Evolutionary conservation across 495 filamentous ascomycete genomes (phyloP).

Genomic region (Articulospora tetracladia): DNA sequence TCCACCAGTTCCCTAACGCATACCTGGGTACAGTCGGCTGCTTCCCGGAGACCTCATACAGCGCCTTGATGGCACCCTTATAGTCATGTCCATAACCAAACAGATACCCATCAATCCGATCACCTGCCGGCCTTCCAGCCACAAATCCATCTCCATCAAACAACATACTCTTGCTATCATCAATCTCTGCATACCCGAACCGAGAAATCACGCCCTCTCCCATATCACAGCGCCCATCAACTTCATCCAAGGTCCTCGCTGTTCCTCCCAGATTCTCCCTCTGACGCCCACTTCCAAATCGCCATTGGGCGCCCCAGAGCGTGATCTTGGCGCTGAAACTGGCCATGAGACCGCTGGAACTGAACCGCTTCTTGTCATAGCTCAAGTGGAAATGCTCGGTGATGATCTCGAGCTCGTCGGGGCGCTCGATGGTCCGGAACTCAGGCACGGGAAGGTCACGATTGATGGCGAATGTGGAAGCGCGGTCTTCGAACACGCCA

Average conservation of each 20-base stretch:
- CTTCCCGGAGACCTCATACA: constrained; percentile 49
- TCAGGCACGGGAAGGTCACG: constrained; percentile 42
- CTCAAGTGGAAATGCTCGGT: constrained; percentile 45
- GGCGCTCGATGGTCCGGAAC: constrained; percentile 36
- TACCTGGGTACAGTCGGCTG: constrained; percentile 54
- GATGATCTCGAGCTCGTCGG: constrained; percentile 42
- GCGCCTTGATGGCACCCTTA: constrained; percentile 47
- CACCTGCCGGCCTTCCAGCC: constrained; percentile 37
- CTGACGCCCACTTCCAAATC: constrained; percentile 38
- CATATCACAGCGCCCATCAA: constrained; percentile 43
- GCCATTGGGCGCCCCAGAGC: constrained; percentile 36
- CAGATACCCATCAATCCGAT: constrained; percentile 52
- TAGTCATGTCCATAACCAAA: constrained; percentile 54
- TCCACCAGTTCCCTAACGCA: constrained; percentile 62
- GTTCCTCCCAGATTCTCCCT: constrained; percentile 47
- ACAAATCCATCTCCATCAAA: constrained; percentile 46
- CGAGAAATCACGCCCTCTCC: constrained; percentile 45
- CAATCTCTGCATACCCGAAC: constrained; percentile 42
- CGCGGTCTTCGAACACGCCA: constrained; percentile 51
- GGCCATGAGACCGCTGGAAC: constrained; percentile 37
- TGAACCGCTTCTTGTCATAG: constrained; percentile 50
- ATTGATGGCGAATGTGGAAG: constrained; percentile 52
- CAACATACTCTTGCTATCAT: constrained; percentile 54
- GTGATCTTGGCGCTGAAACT: constrained; percentile 31
- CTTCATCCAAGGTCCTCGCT: constrained; percentile 49